Conservation (phyloP, 2,329 filamentous ascomycete species). For the Fonsecaea multimorphosa region DNA sequence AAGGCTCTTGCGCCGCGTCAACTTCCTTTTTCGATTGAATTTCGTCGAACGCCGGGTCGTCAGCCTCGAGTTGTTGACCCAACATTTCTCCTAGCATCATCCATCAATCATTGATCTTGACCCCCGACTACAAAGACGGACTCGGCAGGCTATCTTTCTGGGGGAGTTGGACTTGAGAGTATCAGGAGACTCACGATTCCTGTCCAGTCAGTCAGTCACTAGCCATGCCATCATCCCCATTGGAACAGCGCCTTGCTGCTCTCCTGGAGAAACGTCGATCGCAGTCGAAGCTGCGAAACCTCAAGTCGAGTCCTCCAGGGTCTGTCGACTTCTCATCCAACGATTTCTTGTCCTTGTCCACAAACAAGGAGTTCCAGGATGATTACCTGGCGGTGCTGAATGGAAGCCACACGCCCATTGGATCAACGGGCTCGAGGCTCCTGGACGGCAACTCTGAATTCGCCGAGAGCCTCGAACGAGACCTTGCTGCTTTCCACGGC, state of each 20-base stretch:
- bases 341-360: conserved; percentile 67
- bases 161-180: background rate
- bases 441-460: conserved; percentile 70
- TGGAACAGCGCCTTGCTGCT: conserved; percentile 33
- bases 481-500: conserved; percentile 66
- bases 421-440: conserved; percentile 66
- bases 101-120: background rate
- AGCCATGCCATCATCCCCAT: conserved; percentile 28
- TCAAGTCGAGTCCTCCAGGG: conserved; percentile 53
- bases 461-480: conserved; percentile 63
- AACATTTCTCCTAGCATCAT: conserved; percentile 12
- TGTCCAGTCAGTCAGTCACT: background rate
- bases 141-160: background rate
- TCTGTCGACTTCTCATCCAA: conserved; percentile 68
- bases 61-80: conserved; percentile 5
- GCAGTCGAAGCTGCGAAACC: conserved; percentile 53
- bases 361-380: conserved; percentile 53
- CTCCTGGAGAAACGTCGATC: conserved; percentile 49
- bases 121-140: background rate
- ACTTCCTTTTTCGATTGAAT: conserved; percentile 5
- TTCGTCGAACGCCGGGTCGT: background rate
- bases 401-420: conserved; percentile 52
- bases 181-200: background rate
- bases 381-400: conserved; percentile 57
- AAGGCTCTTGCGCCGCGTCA: conserved; percentile 1